These are phyloP conservation scores for Darksidea phi DNA, from an alignment of 495 filamentous ascomycete genomes.

Conservation along the genomic window DNA sequence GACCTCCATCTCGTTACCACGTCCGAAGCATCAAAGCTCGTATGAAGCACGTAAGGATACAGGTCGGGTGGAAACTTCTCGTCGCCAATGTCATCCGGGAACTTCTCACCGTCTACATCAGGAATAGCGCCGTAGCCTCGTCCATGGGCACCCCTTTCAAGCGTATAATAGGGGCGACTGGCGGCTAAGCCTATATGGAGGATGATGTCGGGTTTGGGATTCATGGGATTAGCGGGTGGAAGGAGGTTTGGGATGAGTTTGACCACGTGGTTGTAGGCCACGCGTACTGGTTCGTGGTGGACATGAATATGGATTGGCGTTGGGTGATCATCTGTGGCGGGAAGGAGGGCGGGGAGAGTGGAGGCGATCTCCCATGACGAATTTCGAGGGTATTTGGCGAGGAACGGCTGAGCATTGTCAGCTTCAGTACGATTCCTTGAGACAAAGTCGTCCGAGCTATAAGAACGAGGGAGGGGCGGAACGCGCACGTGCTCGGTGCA, in stretches of 20 bases:
- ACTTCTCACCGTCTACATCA: slow-evolving; percentile 63
- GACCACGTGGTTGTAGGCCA: slow-evolving; percentile 66
- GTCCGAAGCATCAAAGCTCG: slow-evolving; percentile 54
- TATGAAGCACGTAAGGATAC: slow-evolving; percentile 49
- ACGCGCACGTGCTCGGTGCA: too few relatives aligned
- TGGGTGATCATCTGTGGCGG: slow-evolving; percentile 23
- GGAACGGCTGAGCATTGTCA: slow-evolving; percentile 34
- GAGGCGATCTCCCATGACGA: slow-evolving; percentile 39
- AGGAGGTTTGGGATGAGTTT: slow-evolving; percentile 60
- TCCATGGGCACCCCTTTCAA: slow-evolving; percentile 71
- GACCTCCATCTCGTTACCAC: slow-evolving; percentile 57
- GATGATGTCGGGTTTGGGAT: slow-evolving; percentile 59
- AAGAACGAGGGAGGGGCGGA: not conserved
- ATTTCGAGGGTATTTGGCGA: slow-evolving; percentile 27
- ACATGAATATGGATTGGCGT: slow-evolving; percentile 59
- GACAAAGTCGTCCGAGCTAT: not conserved
- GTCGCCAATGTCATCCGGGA: slow-evolving; percentile 54
- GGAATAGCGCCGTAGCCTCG: slow-evolving; percentile 70
- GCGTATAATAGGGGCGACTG: slow-evolving; percentile 62
- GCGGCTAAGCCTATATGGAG: slow-evolving; percentile 83
- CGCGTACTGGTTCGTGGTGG: slow-evolving; percentile 65
- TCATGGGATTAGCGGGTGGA: slow-evolving; percentile 40
- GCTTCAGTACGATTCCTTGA: not conserved
- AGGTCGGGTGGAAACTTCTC: slow-evolving; percentile 48
- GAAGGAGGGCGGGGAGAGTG: slow-evolving; percentile 35